Evolutionary conservation across 176 grass and related monocot species (phyloP).

Genomic region (Pharus latifolius): DNA sequence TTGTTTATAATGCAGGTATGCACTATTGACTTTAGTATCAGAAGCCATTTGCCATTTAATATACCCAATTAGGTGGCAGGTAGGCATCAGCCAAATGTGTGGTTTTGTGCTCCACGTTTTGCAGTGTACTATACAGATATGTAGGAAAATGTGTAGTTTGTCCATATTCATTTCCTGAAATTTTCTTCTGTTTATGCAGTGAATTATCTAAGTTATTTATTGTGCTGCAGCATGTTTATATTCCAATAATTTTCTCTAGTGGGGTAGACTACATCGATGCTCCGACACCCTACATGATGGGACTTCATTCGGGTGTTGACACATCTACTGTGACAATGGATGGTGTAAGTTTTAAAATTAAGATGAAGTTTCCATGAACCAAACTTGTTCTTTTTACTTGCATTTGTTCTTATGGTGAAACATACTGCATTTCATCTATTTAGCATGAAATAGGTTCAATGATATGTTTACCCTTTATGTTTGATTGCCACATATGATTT

Average conservation of each 20-base stretch:
- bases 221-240: slow-evolving; percentile 89
- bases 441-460: neutral
- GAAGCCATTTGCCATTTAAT: slow-evolving; percentile 99
- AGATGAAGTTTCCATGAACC: slow-evolving; percentile 8
- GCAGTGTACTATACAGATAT: slow-evolving; percentile 1
- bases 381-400: slow-evolving; percentile 13
- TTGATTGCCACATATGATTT: slow-evolving; percentile 8
- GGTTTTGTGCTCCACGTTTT: neutral
- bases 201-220: slow-evolving; percentile 21
- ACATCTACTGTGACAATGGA: slow-evolving; percentile 89
- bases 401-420: neutral
- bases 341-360: slow-evolving; percentile 70
- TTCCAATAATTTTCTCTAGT: slow-evolving; percentile 99
- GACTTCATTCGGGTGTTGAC: slow-evolving; percentile 97
- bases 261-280: slow-evolving; percentile 99
- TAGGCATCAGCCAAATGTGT: slow-evolving; percentile 26
- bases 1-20: slow-evolving; percentile 60
- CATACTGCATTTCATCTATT: neutral
- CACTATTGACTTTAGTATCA: slow-evolving; percentile 88
- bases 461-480: neutral
- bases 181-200: neutral
- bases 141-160: slow-evolving; percentile 18
- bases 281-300: slow-evolving; percentile 99
- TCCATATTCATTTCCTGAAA: slow-evolving; percentile 12
- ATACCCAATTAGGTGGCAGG: slow-evolving; percentile 99